A percentile compares a stretch with the other conserved stretches of the same genome.
phyloP scores from a whole-genome alignment of 257 asterid genomes.

The Lavandula angustifolia region DNA sequence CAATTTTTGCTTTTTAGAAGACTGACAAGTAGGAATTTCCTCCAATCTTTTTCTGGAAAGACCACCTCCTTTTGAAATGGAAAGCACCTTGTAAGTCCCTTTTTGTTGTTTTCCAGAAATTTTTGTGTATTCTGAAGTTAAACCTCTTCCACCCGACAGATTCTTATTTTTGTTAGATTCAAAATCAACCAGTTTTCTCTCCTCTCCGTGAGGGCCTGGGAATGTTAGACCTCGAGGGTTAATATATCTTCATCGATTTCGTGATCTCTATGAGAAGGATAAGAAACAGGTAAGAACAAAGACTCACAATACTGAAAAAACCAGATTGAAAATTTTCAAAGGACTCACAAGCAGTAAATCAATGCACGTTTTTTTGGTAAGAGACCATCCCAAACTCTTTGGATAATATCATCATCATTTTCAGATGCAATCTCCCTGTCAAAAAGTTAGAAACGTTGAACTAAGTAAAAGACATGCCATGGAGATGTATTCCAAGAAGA shows the following conservation, averaged over 20 bases:
- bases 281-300: slow-evolving; percentile 15
- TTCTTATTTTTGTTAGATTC: slow-evolving; percentile 36
- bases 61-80: slow-evolving; percentile 35
- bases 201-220: slow-evolving; percentile 50
- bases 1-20: slow-evolving; percentile 44
- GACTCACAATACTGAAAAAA: slow-evolving; percentile 13
- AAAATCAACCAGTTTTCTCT: slow-evolving; percentile 27
- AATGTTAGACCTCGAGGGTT: slow-evolving; percentile 70
- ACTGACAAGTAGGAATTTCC: slow-evolving; percentile 32
- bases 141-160: slow-evolving; percentile 28
- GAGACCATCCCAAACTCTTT: slow-evolving; percentile 88
- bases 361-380: slow-evolving; percentile 65
- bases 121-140: slow-evolving; percentile 35
- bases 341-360: slow-evolving; percentile 86
- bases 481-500: slow-evolving; percentile 13
- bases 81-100: slow-evolving; percentile 40
- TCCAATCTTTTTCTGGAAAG: slow-evolving; percentile 43
- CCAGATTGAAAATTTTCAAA: slow-evolving; percentile 2
- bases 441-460: slow-evolving; percentile 28
- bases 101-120: slow-evolving; percentile 37
- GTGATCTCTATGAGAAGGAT: slow-evolving; percentile 56
- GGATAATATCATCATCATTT: slow-evolving; percentile 38
- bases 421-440: slow-evolving; percentile 63
- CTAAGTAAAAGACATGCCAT: background rate
- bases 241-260: slow-evolving; percentile 45